Evolutionary conservation across 495 filamentous ascomycete species (phyloP), one percentile per base, ranked within the genome.

Genomic region (Tricharina praecox): DNA sequence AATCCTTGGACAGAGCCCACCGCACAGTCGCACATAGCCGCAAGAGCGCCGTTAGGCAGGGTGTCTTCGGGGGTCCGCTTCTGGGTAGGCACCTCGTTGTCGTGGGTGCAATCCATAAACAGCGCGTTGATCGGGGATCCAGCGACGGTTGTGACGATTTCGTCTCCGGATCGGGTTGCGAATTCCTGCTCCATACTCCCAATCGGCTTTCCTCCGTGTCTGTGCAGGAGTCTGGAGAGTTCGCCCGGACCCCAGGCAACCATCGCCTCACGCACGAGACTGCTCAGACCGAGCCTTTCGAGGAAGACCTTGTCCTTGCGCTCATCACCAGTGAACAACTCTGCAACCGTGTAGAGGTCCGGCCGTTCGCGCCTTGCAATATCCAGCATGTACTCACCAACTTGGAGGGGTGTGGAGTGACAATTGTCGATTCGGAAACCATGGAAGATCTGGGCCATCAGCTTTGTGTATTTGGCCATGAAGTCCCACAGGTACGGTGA

Each of bases 21-120:
- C 0, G 86, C 83, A 52, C 82, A 93, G 20, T 85, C 77, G 63
- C 92, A 99, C 85, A 99, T 94, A 45, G 75, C 77, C 18, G 96
- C 87, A 9, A 99, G 70, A 15, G 92, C 92, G 32, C 87, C 85
- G 57, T 90, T 96, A n/a, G 92, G 84, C 13, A 99, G 69, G 0
- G 92, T 96, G 60, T 99, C 92, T 44, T 84, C 74, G 19, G 84
- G 88, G 61, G 94, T 88, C 19, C 92, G 75, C 64, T 96, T 95
- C 64, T 99, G 90, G 0, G 88, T 82, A 4, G 92, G 92, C 5
- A 83, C 76, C 63, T 96, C 90, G 58, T 99, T 99, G 65, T 99
- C 92, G 62, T 99, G 92, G 1, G 92, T 99, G 62, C 92, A 99
- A 58, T 99, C 92, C 85, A 94, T 94, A 64, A 99, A 96, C 1